Base-by-base conservation (phyloP, 257 asterid genomes). In the Ocimum tenuiflorum region DNA sequence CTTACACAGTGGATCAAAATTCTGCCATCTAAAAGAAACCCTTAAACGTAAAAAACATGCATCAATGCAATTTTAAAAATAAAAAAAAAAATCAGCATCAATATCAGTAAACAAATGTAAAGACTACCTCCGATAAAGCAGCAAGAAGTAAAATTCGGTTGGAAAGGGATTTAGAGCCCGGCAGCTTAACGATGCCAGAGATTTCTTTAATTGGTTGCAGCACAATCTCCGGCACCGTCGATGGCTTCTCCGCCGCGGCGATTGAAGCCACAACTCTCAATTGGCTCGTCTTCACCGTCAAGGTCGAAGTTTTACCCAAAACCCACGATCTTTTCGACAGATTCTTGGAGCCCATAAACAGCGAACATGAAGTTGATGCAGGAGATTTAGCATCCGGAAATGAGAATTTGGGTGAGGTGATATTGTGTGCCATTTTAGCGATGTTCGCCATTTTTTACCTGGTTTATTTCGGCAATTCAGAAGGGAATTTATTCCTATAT, bases 111-210 rank as follows among this genome's bases (percentile, higher is more conserved):
- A 9, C 74, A 33, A 36, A 71, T 20, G 53, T 22, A 60, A 42
- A 39, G 47, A 58, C 63, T 64, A 94, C 99, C 97, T 94, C 91
- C 59, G 96, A 80, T 48, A 91, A 89, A 52, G 99, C 97, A 74
- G 99, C 99, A 48, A 94, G 95, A 54, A 94, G 97, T 46, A 94
- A 87, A 85, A 94, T 82, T 36, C 99, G 88, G 80, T 94, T 94
- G 66, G 99, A 94, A 35, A 94, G 94, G 17, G 99, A 94, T 56
- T 94, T 94, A 4, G 99, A 94, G 41, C 99, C 99, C 33, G 99
- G 99, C 78, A 94, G 77, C 83, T 90, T 94, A 47, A 94, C 99
- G 3, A 81, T 80, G 12, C 99, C 99, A 10, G 99, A 90, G 19
- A 94, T 86, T 27, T 94, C 91, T 72, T 79, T 82, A 65, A 94